Evolutionary conservation across 306 rosid genomes (phyloP).

Genomic region (Lathyrus aphaca): DNA sequence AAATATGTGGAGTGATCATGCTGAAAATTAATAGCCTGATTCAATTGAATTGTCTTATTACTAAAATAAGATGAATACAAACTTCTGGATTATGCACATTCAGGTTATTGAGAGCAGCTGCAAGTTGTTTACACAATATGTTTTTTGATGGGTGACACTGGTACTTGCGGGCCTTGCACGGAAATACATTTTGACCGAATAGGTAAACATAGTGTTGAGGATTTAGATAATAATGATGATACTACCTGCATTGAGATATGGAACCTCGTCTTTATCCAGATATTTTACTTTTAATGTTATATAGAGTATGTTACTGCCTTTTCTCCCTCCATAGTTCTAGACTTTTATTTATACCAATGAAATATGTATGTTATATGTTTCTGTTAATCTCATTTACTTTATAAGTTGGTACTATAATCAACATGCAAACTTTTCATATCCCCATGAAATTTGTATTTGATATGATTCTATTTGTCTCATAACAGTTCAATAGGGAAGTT

Average conservation of each 20-base stretch:
- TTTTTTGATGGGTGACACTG: too few relatives aligned
- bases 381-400: constrained; percentile 3
- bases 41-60: too few relatives aligned
- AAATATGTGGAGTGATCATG: too few relatives aligned
- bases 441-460: constrained; percentile 3
- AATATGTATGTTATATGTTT: constrained; percentile 26
- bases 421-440: constrained; percentile 13
- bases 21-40: too few relatives aligned
- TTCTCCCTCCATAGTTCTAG: not conserved
- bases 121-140: too few relatives aligned
- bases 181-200: too few relatives aligned
- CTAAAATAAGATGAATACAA: too few relatives aligned
- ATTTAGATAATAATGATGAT: constrained; percentile 86
- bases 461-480: constrained; percentile 19
- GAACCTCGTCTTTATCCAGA: constrained; percentile 98
- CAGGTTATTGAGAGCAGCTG: too few relatives aligned
- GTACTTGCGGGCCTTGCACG: too few relatives aligned
- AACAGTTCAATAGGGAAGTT: constrained; percentile 88
- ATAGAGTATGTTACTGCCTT: constrained; percentile 1
- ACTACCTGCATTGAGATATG: constrained; percentile 97
- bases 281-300: constrained; percentile 36
- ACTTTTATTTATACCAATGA: not conserved
- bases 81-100: too few relatives aligned
- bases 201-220: constrained; percentile 84
- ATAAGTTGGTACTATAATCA: constrained; percentile 6